Base-by-base conservation (phyloP, 2,329 filamentous ascomycete genomes). In the Sphaerulina musiva region DNA sequence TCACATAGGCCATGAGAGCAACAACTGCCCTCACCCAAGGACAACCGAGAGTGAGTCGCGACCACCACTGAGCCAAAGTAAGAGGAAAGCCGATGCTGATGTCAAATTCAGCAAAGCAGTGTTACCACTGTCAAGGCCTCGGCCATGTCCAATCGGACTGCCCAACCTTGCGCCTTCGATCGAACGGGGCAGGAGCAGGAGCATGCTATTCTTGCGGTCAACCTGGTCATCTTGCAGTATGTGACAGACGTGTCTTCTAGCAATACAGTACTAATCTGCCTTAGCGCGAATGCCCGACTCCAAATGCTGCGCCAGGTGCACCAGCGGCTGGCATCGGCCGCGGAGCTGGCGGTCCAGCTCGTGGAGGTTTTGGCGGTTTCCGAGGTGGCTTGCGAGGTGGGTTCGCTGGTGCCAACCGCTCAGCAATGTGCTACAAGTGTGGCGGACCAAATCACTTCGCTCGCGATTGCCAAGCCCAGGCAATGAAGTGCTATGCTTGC, bases 131-230 rank as follows among this genome's bases (percentile, higher is more conserved):
- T 81, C 93, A 97, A 79, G 93, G 93, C 56, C 83, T 97, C 59
- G 93, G 93, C 64, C 93, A 98, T 72, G 93, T 98, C 68, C 93
- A 98, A 79, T 93, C 93, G 65, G 93, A 98, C 74, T 98, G 93
- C 82, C 93, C 93, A 68, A 97, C 93, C 59, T 6, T 29, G 4
- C 26, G 26, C 26, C 83, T 98, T 62, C 89, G 93, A 65, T 76
- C 98, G 72, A 95, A 84, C 73, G 91, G 80, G 57, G 86, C 85
- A 65, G 82, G 85, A 57, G 85, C 86, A 71, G 89, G 89, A 61
- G 89, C 90, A 66, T 98, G 93, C 84, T 98, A 98, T 77, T 93
- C 89, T 76, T 98, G 93, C 73, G 91, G 89, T 65, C 86, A 95
- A 73, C 83, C 86, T 58, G 93, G 93, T 55, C 93, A 98, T 74